These are phyloP conservation scores for Xylaria telfairii DNA, from an alignment of 495 filamentous ascomycete species.

Conservation along the genomic window DNA sequence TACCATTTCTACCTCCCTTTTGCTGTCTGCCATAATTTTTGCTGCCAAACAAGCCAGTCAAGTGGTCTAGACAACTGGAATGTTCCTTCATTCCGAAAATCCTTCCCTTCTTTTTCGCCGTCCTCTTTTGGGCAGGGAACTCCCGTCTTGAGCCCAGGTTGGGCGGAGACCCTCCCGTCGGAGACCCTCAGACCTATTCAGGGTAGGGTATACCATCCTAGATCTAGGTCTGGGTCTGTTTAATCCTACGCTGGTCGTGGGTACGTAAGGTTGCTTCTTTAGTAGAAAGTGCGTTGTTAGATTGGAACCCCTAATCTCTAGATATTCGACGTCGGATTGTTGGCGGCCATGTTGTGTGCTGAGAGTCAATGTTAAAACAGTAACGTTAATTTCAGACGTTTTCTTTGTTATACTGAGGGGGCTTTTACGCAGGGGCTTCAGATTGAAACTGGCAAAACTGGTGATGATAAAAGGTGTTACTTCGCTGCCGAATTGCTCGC, in stretches of 20 bases:
- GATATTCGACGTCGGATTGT: background rate
- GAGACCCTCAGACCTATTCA: constrained; percentile 10
- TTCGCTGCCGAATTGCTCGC: background rate
- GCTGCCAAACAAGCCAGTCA: background rate
- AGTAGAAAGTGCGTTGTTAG: background rate
- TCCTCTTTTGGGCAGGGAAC: background rate
- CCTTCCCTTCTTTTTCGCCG: background rate
- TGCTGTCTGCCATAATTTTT: constrained; percentile 16
- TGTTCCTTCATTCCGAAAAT: background rate
- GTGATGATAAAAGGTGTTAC: background rate
- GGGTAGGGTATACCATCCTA: background rate
- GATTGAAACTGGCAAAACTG: background rate
- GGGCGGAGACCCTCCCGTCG: constrained; percentile 12
- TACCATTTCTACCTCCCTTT: constrained; percentile 28
- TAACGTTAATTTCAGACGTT: background rate
- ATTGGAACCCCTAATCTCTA: background rate
- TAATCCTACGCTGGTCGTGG: background rate
- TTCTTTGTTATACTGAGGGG: background rate
- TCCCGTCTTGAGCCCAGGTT: background rate
- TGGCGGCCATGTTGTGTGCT: background rate
- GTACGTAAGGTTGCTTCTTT: background rate
- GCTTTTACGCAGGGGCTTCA: background rate
- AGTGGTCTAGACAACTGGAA: background rate
- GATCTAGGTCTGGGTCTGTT: constrained; percentile 24
- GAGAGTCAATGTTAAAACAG: background rate